Evolutionary conservation across 495 filamentous ascomycete species (phyloP), one percentile per base, ranked within the genome.

Genomic region (Trichoderma parareesei): DNA sequence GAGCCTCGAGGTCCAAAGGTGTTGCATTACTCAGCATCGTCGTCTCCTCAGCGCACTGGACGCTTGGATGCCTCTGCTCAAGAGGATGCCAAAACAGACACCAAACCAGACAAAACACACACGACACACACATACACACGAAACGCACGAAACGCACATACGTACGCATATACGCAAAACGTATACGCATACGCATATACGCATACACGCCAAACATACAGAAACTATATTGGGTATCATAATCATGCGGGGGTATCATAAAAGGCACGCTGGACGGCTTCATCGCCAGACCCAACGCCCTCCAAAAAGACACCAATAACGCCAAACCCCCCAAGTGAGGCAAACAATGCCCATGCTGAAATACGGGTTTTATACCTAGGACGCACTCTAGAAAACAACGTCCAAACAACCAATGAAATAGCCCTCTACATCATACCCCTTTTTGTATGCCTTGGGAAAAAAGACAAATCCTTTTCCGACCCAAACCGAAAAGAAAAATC

Each of bases 101-200:
- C n/a, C 9, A 4, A 33, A 27, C 27, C 7, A 0, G 33, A 68
- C 46, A 63, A 37, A 62, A 61, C 14, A 69, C 41, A 0, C 40
- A 68, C 46, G 65, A 18, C 62, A 64, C 18, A 60, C 35, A 69
- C 38, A 35, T 27, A 33, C 2, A 65, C 6, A 53, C 11, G 64
- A 59, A 65, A 14, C 59, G 7, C 48, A 35, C 37, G 20, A 65
- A 48, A 68, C 57, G 65, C 37, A 69, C 20, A 38, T 59, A 64
- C 37, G 65, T 44, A 67, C 62, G 64, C 59, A 67, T 60, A 41
- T 60, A 48, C 57, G 37, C 42, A 27, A 27, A 61, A 46, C 65
- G 14, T 62, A 65, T 48, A 63, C 57, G 67, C 60, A 57, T 63
- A 67, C 59, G 63, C 44, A 67, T 53, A 63, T 48, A 65, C 42